Conservation (phyloP, 2,329 filamentous ascomycete species). For the Arthroderma sp. region DNA sequence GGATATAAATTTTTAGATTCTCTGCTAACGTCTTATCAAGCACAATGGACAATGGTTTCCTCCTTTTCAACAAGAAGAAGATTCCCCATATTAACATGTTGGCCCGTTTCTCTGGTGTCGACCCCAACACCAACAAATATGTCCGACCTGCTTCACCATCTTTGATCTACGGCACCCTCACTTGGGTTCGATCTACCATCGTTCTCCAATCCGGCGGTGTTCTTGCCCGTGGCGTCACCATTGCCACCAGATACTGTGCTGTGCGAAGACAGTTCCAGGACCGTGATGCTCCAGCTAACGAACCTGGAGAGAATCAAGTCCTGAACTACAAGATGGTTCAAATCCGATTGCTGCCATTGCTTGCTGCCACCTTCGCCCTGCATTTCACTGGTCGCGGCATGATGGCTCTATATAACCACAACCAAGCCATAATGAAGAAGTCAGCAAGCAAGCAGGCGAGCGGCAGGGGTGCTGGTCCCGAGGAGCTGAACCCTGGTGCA, state of each 20-base stretch:
- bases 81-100: conserved; percentile 64
- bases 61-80: conserved; percentile 65
- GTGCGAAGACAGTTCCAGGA: conserved; percentile 70
- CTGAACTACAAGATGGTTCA: conserved; percentile 75
- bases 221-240: conserved; percentile 63
- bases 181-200: conserved; percentile 61
- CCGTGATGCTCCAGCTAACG: conserved; percentile 49
- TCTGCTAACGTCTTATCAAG: conserved; percentile 14
- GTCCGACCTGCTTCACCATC: conserved; percentile 53
- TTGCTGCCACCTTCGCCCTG: conserved; percentile 64
- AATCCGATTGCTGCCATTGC: conserved; percentile 56
- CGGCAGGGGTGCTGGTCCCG: conserved; percentile 50
- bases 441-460: conserved; percentile 31
- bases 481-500: conserved; percentile 53
- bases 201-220: conserved; percentile 61
- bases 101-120: conserved; percentile 56
- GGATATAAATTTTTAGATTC: background rate
- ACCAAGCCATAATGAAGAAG: conserved; percentile 53
- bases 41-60: conserved; percentile 72
- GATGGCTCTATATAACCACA: conserved; percentile 61
- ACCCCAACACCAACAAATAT: conserved; percentile 57
- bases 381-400: conserved; percentile 68
- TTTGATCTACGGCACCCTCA: conserved; percentile 63
- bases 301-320: conserved; percentile 57
- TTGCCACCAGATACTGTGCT: conserved; percentile 61